These are phyloP conservation scores for Capsicum baccatum DNA, from an alignment of 257 asterid species.

Conservation along the genomic window DNA sequence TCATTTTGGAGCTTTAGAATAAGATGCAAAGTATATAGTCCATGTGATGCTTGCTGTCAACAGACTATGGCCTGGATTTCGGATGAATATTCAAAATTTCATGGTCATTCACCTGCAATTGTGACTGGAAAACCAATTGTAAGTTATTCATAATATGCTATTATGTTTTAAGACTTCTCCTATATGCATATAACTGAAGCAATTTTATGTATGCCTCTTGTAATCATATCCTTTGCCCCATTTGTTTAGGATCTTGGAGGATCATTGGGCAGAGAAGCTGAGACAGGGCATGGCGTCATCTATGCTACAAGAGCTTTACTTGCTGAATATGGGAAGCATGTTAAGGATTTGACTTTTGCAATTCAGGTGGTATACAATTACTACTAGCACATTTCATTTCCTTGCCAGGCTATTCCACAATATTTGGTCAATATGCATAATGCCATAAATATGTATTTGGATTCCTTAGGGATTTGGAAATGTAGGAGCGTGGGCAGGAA, in stretches of 20 bases:
- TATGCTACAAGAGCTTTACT: neutral
- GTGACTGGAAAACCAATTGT: conserved; percentile 97
- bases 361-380: conserved; percentile 60
- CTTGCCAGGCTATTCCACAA: neutral
- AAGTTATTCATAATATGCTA: conserved; percentile 38
- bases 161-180: neutral
- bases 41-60: conserved; percentile 26
- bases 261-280: conserved; percentile 12
- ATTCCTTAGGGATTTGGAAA: conserved; percentile 79
- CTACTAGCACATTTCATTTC: neutral
- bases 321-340: conserved; percentile 44
- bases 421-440: neutral
- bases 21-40: neutral
- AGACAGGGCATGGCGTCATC: conserved; percentile 27
- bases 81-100: conserved; percentile 96
- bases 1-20: neutral
- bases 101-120: conserved; percentile 93
- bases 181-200: neutral
- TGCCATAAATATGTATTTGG: neutral
- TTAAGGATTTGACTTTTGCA: conserved; percentile 69
- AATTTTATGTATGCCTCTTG: neutral
- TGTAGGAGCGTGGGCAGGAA: conserved; percentile 93
- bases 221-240: conserved; percentile 26
- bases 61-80: conserved; percentile 75
- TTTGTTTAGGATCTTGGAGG: conserved; percentile 31